A percentile compares a stretch with the other conserved stretches of the same genome.
Conservation (phyloP, 169 alveolate genomes). For the Eimeria brunetti region DNA sequence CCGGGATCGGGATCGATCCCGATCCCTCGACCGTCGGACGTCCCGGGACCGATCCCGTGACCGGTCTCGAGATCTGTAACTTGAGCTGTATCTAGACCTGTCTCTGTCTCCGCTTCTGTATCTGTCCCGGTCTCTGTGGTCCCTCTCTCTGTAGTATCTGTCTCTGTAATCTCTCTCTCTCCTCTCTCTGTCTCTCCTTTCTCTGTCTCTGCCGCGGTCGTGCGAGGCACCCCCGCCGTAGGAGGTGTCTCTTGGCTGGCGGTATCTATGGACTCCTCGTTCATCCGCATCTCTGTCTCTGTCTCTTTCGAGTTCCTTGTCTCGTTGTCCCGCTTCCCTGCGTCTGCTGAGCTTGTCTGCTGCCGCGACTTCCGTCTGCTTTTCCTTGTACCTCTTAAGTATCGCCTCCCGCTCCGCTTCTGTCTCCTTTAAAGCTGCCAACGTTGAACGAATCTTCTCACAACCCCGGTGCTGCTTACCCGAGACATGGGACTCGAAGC, state of each 20-base stretch:
- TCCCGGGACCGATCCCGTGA: constrained; percentile 27
- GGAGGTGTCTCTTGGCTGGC: background rate
- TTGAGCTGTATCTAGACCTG: background rate
- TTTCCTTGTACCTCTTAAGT: background rate
- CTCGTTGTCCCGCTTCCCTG: constrained; percentile 11
- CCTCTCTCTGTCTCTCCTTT: background rate
- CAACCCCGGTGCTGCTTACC: constrained; percentile 87
- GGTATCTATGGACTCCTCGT: background rate
- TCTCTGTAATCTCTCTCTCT: background rate
- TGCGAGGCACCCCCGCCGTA: constrained; percentile 27
- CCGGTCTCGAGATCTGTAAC: background rate
- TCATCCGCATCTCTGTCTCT: constrained; percentile 43
- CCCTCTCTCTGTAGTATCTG: constrained; percentile 18
- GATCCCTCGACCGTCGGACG: background rate
- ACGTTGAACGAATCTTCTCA: constrained; percentile 54
- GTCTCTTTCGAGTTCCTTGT: constrained; percentile 11
- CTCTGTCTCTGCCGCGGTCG: constrained; percentile 35
- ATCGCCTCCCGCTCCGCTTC: constrained; percentile 31
- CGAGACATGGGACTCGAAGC: constrained; percentile 84
- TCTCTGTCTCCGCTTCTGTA: constrained; percentile 27
- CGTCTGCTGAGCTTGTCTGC: background rate
- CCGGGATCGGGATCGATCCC: background rate
- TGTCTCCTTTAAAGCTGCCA: constrained; percentile 72
- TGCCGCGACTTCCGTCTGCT: constrained; percentile 41
- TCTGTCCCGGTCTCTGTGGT: constrained; percentile 24